Percentiles rank a stretch among this genome's conserved stretches.
phyloP scores from a whole-genome alignment of 2,329 filamentous ascomycete genomes.

The Aspergillus sclerotialis region DNA sequence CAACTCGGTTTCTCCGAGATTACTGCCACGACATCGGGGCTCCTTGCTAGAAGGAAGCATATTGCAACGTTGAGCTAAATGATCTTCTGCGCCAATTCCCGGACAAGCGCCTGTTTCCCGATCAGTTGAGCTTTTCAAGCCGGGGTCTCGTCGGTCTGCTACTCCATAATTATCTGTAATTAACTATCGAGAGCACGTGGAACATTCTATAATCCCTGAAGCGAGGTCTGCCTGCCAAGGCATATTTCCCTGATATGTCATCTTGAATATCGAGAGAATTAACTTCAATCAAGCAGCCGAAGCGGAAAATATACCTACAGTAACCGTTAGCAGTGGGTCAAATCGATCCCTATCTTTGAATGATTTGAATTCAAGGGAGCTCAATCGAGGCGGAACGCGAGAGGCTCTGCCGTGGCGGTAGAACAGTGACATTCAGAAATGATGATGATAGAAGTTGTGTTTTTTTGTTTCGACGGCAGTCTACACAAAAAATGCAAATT shows the following conservation, averaged over 20 bases:
- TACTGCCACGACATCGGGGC: too few relatives aligned
- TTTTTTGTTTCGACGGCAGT: too few relatives aligned
- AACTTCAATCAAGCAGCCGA: too few relatives aligned
- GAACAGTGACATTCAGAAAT: neutral
- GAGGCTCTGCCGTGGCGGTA: too few relatives aligned
- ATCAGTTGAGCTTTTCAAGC: neutral
- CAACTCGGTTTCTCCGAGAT: too few relatives aligned
- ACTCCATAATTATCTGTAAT: neutral
- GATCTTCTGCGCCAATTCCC: too few relatives aligned
- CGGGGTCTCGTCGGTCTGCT: neutral
- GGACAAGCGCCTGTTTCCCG: neutral
- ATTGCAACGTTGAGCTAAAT: too few relatives aligned
- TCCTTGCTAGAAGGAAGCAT: too few relatives aligned
- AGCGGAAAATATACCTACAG: too few relatives aligned
- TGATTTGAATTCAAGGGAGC: neutral
- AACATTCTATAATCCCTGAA: neutral
- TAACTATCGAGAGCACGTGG: neutral
- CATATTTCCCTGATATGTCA: neutral
- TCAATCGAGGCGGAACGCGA: too few relatives aligned
- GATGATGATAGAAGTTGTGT: neutral
- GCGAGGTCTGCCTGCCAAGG: neutral
- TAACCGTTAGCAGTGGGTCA: neutral
- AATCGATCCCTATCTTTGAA: neutral
- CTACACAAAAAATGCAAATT: too few relatives aligned
- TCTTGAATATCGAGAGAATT: too few relatives aligned